Percentiles rank a stretch among this genome's conserved stretches.
phyloP scores from a whole-genome alignment of 2,329 filamentous ascomycete genomes.

The Claviceps fusiformis region DNA sequence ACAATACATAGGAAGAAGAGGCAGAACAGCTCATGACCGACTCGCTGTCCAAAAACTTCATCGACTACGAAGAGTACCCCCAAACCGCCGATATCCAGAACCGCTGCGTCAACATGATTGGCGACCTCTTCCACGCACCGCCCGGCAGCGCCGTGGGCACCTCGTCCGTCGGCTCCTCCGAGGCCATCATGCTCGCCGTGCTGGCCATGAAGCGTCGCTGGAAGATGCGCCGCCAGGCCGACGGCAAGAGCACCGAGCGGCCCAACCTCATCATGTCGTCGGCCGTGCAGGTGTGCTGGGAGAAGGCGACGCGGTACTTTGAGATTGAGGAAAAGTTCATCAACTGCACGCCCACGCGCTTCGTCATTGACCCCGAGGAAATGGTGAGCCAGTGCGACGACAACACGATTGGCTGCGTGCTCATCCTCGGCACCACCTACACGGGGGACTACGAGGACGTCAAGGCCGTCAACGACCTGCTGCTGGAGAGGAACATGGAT shows the following conservation, averaged over 20 bases:
- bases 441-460: constrained; percentile 93
- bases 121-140: constrained; percentile 74
- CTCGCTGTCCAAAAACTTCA: constrained; percentile 89
- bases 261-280: constrained; percentile 95
- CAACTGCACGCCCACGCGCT: constrained; percentile 47
- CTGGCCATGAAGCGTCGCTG: constrained; percentile 24
- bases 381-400: constrained; percentile 27
- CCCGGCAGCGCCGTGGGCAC: constrained; percentile 64
- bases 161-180: constrained; percentile 77
- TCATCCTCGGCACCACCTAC: constrained; percentile 85
- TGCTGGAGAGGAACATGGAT: constrained; percentile 61
- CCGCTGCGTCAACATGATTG: constrained; percentile 85
- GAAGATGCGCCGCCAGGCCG: constrained; percentile 54
- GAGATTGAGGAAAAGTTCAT: constrained; percentile 83
- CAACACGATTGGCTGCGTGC: constrained; percentile 66
- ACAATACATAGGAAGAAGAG: constrained; percentile 54
- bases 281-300: constrained; percentile 94
- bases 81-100: constrained; percentile 78
- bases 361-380: constrained; percentile 49
- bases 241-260: constrained; percentile 63
- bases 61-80: constrained; percentile 77
- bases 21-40: constrained; percentile 52
- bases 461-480: constrained; percentile 79
- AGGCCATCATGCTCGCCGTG: constrained; percentile 57
- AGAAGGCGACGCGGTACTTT: constrained; percentile 81